Evolutionary conservation across 371 early-diverging fungal genomes (phyloP).

Genomic region (Parasitella parasitica): DNA sequence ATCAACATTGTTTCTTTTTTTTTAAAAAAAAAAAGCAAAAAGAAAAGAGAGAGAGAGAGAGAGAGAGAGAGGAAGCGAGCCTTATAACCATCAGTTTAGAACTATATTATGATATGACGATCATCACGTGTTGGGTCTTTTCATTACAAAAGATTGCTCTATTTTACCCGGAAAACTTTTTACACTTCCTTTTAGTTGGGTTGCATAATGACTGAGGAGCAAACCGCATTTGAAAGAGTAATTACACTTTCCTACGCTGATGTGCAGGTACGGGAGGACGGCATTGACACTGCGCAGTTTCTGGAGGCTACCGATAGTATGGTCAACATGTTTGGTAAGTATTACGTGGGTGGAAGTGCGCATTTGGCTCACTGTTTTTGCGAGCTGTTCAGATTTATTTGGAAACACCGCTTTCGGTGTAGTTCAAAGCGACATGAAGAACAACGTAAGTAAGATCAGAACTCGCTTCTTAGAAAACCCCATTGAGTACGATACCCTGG

Average conservation of each 20-base stretch:
- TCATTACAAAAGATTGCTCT: background rate
- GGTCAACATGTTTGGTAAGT: constrained; percentile 79
- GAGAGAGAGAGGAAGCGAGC: background rate
- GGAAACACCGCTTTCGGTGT: constrained; percentile 75
- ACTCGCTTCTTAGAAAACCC: constrained; percentile 66
- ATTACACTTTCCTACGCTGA: constrained; percentile 68
- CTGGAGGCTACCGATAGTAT: constrained; percentile 87
- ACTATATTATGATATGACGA: background rate
- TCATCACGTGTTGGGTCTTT: background rate
- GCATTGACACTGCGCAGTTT: constrained; percentile 80
- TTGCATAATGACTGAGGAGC: background rate
- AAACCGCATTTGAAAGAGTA: constrained; percentile 12
- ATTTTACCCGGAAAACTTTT: constrained; percentile 1
- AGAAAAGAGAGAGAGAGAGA: background rate
- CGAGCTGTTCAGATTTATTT: constrained; percentile 56
- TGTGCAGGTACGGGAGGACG: constrained; percentile 61
- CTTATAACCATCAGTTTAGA: too few relatives aligned
- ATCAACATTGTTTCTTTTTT: background rate
- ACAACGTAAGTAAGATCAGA: constrained; percentile 88
- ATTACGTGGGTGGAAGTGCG: background rate
- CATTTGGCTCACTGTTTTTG: background rate
- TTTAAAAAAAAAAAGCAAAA: background rate
- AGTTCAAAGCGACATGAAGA: constrained; percentile 88
- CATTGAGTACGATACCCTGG: constrained; percentile 71
- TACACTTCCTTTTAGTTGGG: background rate